Percentiles rank a stretch among this genome's conserved stretches.
Conservation (phyloP, 2,329 filamentous ascomycete genomes). For the Byssothecium circinans region DNA sequence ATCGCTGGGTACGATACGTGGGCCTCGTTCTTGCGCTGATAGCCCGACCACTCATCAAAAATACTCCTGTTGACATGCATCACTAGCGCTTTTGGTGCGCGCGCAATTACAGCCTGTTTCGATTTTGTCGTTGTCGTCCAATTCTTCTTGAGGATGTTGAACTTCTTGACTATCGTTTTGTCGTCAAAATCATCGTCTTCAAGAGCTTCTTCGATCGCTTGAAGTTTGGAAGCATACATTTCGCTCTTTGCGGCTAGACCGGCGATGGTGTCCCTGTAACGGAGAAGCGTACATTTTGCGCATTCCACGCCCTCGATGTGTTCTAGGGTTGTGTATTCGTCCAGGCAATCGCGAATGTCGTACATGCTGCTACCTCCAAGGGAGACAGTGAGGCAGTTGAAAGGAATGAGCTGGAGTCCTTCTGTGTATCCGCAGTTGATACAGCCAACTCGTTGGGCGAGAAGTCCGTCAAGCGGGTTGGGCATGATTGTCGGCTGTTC, state of each 20-base stretch:
- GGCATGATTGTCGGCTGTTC: conserved; percentile 42
- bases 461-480: conserved; percentile 84
- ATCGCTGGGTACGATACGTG: conserved; percentile 73
- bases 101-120: conserved; percentile 81
- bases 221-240: conserved; percentile 58
- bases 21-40: conserved; percentile 81
- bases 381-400: conserved; percentile 89
- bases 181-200: conserved; percentile 72
- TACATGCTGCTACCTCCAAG: conserved; percentile 68
- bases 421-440: conserved; percentile 83
- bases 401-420: conserved; percentile 85
- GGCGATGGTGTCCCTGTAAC: conserved; percentile 48
- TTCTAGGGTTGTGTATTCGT: conserved; percentile 83
- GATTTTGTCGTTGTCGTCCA: conserved; percentile 81
- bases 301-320: conserved; percentile 88
- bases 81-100: conserved; percentile 76
- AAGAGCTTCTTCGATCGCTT: conserved; percentile 69
- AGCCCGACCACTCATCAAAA: conserved; percentile 80
- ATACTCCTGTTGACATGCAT: conserved; percentile 91
- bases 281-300: conserved; percentile 80
- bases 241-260: conserved; percentile 41
- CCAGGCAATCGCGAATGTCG: conserved; percentile 75
- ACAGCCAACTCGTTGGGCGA: conserved; percentile 88
- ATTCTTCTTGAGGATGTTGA: conserved; percentile 58
- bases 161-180: conserved; percentile 54